Evolutionary conservation across 2,329 filamentous ascomycete genomes (phyloP).

Genomic region (Penicillium sp.): DNA sequence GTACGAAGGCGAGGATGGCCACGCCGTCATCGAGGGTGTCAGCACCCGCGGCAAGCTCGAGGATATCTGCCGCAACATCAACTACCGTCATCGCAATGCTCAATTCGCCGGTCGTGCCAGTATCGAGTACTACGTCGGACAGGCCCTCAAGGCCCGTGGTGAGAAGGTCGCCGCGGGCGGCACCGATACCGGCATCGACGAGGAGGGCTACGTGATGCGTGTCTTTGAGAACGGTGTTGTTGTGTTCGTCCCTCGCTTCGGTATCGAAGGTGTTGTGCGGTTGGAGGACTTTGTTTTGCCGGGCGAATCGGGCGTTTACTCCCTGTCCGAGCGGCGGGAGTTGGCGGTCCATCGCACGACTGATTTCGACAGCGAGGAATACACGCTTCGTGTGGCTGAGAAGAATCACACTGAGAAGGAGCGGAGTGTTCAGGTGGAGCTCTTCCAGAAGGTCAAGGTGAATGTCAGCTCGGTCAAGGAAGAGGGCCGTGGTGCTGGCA

Average conservation of each 20-base stretch:
- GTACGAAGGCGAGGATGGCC: slow-evolving; percentile 62
- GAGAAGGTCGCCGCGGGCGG: slow-evolving; percentile 44
- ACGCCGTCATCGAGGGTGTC: slow-evolving; percentile 76
- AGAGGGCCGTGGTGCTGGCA: slow-evolving; percentile 77
- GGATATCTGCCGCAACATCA: slow-evolving; percentile 97
- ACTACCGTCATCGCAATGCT: slow-evolving; percentile 93
- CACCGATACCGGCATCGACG: slow-evolving; percentile 58
- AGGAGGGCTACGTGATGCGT: slow-evolving; percentile 95
- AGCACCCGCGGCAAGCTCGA: slow-evolving; percentile 84
- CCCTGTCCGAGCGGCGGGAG: slow-evolving; percentile 36
- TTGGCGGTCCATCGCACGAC: slow-evolving; percentile 63
- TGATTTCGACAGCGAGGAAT: slow-evolving; percentile 82
- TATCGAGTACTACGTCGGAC: slow-evolving; percentile 97
- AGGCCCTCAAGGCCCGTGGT: slow-evolving; percentile 78
- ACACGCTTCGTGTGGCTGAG: slow-evolving; percentile 66
- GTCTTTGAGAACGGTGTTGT: slow-evolving; percentile 98
- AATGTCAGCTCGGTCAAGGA: slow-evolving; percentile 91
- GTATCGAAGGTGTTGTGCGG: slow-evolving; percentile 88
- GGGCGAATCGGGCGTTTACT: slow-evolving; percentile 50
- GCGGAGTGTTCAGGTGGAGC: slow-evolving; percentile 62
- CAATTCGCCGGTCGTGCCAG: slow-evolving; percentile 92
- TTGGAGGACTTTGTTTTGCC: slow-evolving; percentile 77
- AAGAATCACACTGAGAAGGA: slow-evolving; percentile 46
- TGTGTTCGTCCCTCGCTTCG: slow-evolving; percentile 92
- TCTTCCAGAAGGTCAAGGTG: slow-evolving; percentile 91